A percentile compares a stretch with the other conserved stretches of the same genome.
Conservation (phyloP, 768 basidiomycete species). For the Serpula lacrymans region DNA sequence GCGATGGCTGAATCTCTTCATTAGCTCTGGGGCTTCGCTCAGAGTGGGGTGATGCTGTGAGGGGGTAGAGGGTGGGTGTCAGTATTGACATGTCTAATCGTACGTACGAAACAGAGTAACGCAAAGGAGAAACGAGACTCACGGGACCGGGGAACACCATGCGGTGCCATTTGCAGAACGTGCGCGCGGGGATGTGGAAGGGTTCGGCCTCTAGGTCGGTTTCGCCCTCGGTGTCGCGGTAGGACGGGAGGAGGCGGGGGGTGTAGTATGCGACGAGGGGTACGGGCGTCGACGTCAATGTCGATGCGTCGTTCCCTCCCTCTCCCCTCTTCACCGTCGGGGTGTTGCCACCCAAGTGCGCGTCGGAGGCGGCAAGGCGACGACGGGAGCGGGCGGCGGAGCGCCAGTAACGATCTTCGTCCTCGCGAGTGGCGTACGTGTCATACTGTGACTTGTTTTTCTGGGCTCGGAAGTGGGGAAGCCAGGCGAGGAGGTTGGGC, state of each 20-base stretch:
- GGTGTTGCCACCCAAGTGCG: slow-evolving; percentile 1
- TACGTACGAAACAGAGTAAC: background rate
- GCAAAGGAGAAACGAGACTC: slow-evolving; percentile 10
- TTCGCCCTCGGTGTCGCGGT: slow-evolving; percentile 22
- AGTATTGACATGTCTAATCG: background rate
- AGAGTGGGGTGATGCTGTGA: slow-evolving; percentile 34
- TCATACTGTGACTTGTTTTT: slow-evolving; percentile 15
- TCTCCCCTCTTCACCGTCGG: background rate
- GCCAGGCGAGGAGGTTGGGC: too few species aligned
- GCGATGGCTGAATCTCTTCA: slow-evolving; percentile 34
- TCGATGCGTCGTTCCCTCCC: background rate
- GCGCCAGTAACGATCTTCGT: slow-evolving; percentile 30
- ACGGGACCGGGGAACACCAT: slow-evolving; percentile 43
- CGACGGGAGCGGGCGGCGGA: slow-evolving; percentile 22
- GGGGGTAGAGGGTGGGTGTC: background rate
- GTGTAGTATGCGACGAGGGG: slow-evolving; percentile 30
- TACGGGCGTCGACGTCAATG: slow-evolving; percentile 10
- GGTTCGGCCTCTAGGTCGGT: slow-evolving; percentile 16
- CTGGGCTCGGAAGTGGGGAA: too few species aligned
- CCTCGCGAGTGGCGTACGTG: slow-evolving; percentile 18
- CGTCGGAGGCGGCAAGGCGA: slow-evolving; percentile 22
- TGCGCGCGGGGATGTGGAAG: slow-evolving; percentile 28
- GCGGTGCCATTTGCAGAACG: slow-evolving; percentile 45
- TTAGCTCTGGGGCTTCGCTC: slow-evolving; percentile 27
- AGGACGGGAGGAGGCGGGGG: slow-evolving; percentile 37